Evolutionary conservation across 139 green algal genomes (phyloP), one percentile per base, ranked within the genome.

Genomic region (Diplosphaera chodatii): DNA sequence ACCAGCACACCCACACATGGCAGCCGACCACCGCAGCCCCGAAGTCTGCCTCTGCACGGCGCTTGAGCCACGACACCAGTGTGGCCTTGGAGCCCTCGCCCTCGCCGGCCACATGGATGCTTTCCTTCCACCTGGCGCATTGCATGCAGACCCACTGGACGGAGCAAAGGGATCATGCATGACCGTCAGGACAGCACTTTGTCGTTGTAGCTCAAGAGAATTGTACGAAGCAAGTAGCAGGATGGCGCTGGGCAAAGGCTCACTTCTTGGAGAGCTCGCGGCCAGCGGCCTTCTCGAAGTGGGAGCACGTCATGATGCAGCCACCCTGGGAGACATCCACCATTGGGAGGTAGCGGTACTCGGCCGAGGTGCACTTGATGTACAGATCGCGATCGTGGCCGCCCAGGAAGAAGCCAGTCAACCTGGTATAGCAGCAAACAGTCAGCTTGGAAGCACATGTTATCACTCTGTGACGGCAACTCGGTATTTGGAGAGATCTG

Each of bases 101-200:
- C 66, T 81, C 64, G 1, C 64, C 76, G 6, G 73, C 71, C 22
- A 81, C 76, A 75, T 81, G 76, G 34, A 81, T 81, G 59, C 76
- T 81, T 32, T 81, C 76, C 64, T 81, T 81, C 76, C 76, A 81
- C 48, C 48, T 59, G 48, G n/a, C n/a, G n/a, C n/a, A n/a, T n/a
- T n/a, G n/a, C n/a, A n/a, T n/a, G n/a, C n/a, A n/a, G n/a, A n/a
- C n/a, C n/a, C n/a, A n/a, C n/a, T n/a, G n/a, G n/a, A n/a, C n/a
- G n/a, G n/a, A n/a, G n/a, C n/a, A n/a, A n/a, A n/a, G n/a, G n/a
- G n/a, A n/a, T n/a, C n/a, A n/a, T n/a, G n/a, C n/a, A n/a, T n/a
- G n/a, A n/a, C n/a, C n/a, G n/a, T n/a, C n/a, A n/a, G n/a, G n/a
- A n/a, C n/a, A n/a, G n/a, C n/a, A n/a, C n/a, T n/a, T n/a, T n/a